Conservation (phyloP, 2,329 filamentous ascomycete species). For the Diplodia corticola region DNA sequence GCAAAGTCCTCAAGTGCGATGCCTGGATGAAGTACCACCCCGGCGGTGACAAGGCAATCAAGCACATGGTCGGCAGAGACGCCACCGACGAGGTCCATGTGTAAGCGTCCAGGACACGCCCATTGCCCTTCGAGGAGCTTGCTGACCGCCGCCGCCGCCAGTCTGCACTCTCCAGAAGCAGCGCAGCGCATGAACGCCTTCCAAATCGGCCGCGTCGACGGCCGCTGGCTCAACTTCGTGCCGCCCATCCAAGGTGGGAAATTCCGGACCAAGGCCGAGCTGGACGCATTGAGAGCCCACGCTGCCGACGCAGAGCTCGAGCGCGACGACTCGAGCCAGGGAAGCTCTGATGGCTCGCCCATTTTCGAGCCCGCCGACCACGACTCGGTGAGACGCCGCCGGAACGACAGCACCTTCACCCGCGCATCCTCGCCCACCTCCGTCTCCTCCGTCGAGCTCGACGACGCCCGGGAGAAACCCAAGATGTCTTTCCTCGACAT, state of each 20-base stretch:
- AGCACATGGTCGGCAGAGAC: constrained; percentile 91
- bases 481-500: constrained; percentile 68
- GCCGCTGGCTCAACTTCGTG: constrained; percentile 81
- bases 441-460: constrained; percentile 53
- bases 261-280: constrained; percentile 60
- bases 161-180: constrained; percentile 79
- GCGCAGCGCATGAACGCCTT: constrained; percentile 75
- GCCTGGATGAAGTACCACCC: constrained; percentile 88
- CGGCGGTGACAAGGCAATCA: constrained; percentile 85
- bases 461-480: constrained; percentile 35
- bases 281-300: constrained; percentile 19
- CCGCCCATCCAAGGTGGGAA: constrained; percentile 89
- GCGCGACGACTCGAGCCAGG: constrained; percentile 40
- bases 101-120: constrained; percentile 54
- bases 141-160: constrained; percentile 39
- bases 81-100: constrained; percentile 91
- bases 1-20: constrained; percentile 82
- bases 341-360: constrained; percentile 58
- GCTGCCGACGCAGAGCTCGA: constrained; percentile 27
- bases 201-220: constrained; percentile 78
- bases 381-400: constrained; percentile 39
- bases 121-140: not conserved
- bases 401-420: constrained; percentile 35
- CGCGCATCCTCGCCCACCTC: constrained; percentile 60
- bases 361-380: constrained; percentile 55